A percentile compares a stretch with the other conserved stretches of the same genome.
Evolutionary conservation across 345 rosid genomes (phyloP).

Genomic region (Populus alba): DNA sequence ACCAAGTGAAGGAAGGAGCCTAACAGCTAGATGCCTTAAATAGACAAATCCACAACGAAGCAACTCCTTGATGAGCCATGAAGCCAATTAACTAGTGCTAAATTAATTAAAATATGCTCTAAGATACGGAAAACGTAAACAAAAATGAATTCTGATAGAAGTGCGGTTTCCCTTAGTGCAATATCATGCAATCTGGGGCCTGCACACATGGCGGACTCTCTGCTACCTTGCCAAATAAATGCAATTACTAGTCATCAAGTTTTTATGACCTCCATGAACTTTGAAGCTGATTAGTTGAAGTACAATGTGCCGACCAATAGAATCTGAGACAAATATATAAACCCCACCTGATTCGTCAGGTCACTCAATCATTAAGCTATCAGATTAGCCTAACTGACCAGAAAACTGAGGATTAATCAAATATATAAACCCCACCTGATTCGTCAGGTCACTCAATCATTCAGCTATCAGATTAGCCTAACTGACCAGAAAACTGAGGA

Average conservation of each 20-base stretch:
- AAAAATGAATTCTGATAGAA: not conserved
- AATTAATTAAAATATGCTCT: not conserved
- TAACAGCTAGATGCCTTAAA: slow-evolving; percentile 11
- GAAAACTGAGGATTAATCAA: not conserved
- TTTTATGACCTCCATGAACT: slow-evolving; percentile 13
- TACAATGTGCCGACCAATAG: slow-evolving; percentile 1
- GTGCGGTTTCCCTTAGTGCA: not conserved
- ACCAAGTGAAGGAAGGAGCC: slow-evolving; percentile 9
- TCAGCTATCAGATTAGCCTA: not conserved
- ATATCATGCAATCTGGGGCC: not conserved
- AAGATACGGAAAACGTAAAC: not conserved
- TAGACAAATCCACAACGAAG: slow-evolving; percentile 17
- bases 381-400: not conserved
- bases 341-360: not conserved
- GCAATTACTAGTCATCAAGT: not conserved
- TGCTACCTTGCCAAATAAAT: not conserved
- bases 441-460: not conserved
- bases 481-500: not conserved
- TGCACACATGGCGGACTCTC: not conserved
- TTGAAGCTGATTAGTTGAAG: slow-evolving; percentile 21
- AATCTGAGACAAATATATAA: not conserved
- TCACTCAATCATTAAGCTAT: not conserved
- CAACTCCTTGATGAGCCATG: not conserved
- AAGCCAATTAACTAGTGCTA: not conserved
- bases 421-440: not conserved